Conservation (phyloP, 257 asterid genomes). For the Salvia splendens region DNA sequence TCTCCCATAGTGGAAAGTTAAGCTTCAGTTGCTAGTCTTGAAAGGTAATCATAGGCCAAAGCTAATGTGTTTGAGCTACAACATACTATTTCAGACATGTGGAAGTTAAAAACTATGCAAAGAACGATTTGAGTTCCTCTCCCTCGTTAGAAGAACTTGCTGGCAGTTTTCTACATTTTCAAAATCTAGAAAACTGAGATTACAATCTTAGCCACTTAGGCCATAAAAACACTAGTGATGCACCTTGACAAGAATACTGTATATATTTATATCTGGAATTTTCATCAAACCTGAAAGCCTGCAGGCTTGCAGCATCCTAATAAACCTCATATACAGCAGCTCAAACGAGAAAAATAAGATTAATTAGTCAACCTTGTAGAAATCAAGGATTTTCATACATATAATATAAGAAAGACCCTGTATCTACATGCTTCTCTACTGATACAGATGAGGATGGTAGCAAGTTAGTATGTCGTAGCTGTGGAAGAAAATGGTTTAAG, state of each 20-base stretch:
- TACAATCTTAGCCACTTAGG: too few species aligned
- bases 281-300: neutral
- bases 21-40: neutral
- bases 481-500: neutral
- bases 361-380: neutral
- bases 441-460: conserved; percentile 8
- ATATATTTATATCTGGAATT: neutral
- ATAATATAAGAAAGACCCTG: neutral
- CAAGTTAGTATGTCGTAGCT: conserved; percentile 8
- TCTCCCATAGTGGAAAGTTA: neutral
- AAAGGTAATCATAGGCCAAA: neutral
- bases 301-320: conserved; percentile 1
- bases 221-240: neutral
- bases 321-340: conserved; percentile 9
- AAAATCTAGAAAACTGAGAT: too few species aligned
- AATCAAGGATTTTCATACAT: conserved; percentile 12
- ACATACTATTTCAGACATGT: neutral
- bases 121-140: too few species aligned
- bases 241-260: neutral
- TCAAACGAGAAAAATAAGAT: neutral
- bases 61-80: neutral
- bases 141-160: neutral
- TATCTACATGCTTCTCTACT: neutral
- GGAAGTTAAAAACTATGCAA: neutral
- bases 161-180: neutral